phyloP scores from a whole-genome alignment of 1,284 basidiomycete species.

The Sporisorium exsertum region DNA sequence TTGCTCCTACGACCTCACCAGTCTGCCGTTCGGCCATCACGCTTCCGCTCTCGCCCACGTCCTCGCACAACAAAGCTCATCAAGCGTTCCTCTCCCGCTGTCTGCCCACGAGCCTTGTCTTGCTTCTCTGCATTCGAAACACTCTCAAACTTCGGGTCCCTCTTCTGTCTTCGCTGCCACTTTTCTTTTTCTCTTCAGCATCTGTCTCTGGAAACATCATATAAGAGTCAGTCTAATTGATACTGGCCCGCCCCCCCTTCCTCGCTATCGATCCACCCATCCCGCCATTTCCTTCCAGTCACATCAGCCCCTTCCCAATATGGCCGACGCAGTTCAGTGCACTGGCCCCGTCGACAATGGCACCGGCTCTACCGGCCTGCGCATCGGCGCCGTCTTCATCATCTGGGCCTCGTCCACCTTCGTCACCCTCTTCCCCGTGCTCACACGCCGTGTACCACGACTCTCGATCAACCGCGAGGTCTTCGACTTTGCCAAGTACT shows the following conservation, averaged over 20 bases:
- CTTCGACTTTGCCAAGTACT: conserved; percentile 84
- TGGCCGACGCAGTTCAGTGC: conserved; percentile 42
- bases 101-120: conserved; percentile 4
- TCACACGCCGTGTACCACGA: conserved; percentile 74
- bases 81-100: conserved; percentile 11
- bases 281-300: background rate
- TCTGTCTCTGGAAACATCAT: background rate
- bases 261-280: background rate
- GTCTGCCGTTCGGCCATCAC: conserved; percentile 24
- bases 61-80: background rate
- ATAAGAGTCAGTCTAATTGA: no score
- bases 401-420: conserved; percentile 74
- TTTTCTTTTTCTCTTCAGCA: background rate
- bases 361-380: conserved; percentile 45
- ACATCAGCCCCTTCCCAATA: conserved; percentile 1
- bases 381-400: conserved; percentile 86
- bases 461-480: conserved; percentile 64
- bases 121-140: background rate
- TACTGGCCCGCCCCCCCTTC: background rate
- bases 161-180: no score
- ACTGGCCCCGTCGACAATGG: conserved; percentile 38
- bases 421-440: conserved; percentile 85
- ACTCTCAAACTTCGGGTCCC: background rate
- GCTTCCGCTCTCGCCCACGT: background rate
- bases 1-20: conserved; percentile 20